Conservation (phyloP, 441 rosid genomes). For the Eugenia klotzschiana region DNA sequence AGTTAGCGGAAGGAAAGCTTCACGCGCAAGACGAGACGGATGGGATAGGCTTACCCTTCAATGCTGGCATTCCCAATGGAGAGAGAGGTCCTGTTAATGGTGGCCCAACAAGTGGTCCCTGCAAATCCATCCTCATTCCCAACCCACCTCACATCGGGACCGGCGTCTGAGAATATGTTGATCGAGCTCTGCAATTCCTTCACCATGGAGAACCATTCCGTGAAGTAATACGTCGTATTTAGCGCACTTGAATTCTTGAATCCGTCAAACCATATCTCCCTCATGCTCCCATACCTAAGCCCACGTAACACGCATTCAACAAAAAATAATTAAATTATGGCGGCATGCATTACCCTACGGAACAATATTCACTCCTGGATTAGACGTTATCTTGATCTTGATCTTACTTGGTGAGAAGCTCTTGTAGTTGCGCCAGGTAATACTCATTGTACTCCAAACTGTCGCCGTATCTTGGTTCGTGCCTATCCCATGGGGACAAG, state of each 20-base stretch:
- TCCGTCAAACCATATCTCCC: slow-evolving; percentile 77
- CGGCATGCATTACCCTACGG: neutral
- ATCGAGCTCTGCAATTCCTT: slow-evolving; percentile 54
- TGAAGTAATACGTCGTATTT: slow-evolving; percentile 52
- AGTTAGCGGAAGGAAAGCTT: neutral
- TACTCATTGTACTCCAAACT: slow-evolving; percentile 49
- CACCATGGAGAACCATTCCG: slow-evolving; percentile 67
- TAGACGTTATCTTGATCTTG: neutral
- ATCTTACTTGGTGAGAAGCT: slow-evolving; percentile 35
- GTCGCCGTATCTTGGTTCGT: slow-evolving; percentile 50
- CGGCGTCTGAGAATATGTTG: slow-evolving; percentile 64
- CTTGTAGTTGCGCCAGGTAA: slow-evolving; percentile 59
- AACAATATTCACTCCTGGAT: neutral
- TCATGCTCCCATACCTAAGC: slow-evolving; percentile 36
- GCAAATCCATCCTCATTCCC: slow-evolving; percentile 56
- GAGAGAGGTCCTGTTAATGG: slow-evolving; percentile 40
- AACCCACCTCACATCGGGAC: slow-evolving; percentile 58
- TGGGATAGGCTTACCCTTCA: slow-evolving; percentile 20
- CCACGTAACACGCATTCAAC: neutral
- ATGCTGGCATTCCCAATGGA: slow-evolving; percentile 47
- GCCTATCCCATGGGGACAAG: slow-evolving; percentile 67
- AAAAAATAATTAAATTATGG: neutral
- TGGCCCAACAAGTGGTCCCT: slow-evolving; percentile 50
- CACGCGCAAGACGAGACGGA: neutral
- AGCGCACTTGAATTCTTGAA: slow-evolving; percentile 43